Evolutionary conservation across 2,329 filamentous ascomycete genomes (phyloP), one percentile per base, ranked within the genome.

Genomic region (Simplicillium aogashimaense): DNA sequence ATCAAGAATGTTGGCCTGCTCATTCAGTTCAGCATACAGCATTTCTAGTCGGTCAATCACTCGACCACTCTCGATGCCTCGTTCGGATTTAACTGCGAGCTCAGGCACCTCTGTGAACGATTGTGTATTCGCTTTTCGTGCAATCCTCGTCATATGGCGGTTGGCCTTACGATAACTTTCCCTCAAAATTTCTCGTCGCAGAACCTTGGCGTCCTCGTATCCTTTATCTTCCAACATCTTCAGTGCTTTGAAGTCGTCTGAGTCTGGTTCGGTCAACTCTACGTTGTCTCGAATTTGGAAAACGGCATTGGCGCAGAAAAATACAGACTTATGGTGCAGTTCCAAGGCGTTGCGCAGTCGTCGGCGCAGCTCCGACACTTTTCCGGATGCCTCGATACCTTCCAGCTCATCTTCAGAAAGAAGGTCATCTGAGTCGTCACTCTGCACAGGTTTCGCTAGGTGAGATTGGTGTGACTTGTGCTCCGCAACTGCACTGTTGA

Each of bases 281-380:
- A 74, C 58, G 41, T 89, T 76, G 1, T 77, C 75, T 53, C 89
- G 92, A 45, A 94, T 83, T 53, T 95, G 86, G 53, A 80, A 95
- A 49, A 81, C 81, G 0, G 81, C 83, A 49, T 88, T 95, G 12
- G 82, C 87, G 18, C 81, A 81, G 54, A 94, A 95, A 62, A 95
- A 95, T 1, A 78, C 70, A 25, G 83, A 86, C 47, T 82, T 79
- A 56, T 95, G 90, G 45, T 90, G 74, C 34, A 94, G 60, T 54
- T 94, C 87, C 14, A 95, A 66, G 3, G 85, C 80, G 15, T 69
- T 72, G 9, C 87, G 80, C 16, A 95, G 66, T 34, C 78, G 74
- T 39, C 41, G 35, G 6, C 44, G 45, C 11, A 44, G 30, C 14
- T 48, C 45, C 8, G 38, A 38, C 11, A 41, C 17, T 15, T 36